Evolutionary conservation across 2,329 filamentous ascomycete species (phyloP).

Genomic region (Fusarium sp.): DNA sequence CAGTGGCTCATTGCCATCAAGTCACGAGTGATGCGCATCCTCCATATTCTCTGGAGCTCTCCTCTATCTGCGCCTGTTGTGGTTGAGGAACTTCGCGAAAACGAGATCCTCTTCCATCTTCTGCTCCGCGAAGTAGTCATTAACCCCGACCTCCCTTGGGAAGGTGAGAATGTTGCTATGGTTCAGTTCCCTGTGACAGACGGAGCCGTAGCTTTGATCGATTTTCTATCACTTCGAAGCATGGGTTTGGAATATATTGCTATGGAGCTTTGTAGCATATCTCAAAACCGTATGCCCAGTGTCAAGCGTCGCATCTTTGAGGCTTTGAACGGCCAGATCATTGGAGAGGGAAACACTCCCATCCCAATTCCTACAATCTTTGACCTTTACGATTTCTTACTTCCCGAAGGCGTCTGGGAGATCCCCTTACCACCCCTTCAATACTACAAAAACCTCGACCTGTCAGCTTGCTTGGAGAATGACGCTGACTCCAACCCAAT

Average conservation of each 20-base stretch:
- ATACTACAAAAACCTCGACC: slow-evolving; percentile 76
- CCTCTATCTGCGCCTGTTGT: slow-evolving; percentile 82
- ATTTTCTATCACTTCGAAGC: slow-evolving; percentile 84
- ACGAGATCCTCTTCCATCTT: slow-evolving; percentile 84
- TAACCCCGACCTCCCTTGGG: slow-evolving; percentile 79
- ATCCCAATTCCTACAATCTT: slow-evolving; percentile 84
- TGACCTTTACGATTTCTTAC: slow-evolving; percentile 92
- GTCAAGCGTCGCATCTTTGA: slow-evolving; percentile 78
- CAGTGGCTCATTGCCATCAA: slow-evolving; percentile 80
- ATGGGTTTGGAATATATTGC: slow-evolving; percentile 88
- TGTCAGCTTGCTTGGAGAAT: slow-evolving; percentile 74
- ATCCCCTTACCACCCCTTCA: slow-evolving; percentile 67
- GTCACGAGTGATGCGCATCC: slow-evolving; percentile 78
- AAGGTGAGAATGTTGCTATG: slow-evolving; percentile 73
- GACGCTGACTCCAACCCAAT: slow-evolving; percentile 70
- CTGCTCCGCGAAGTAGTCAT: slow-evolving; percentile 81
- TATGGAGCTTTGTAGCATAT: slow-evolving; percentile 85
- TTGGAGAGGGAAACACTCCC: slow-evolving; percentile 75
- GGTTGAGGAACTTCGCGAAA: slow-evolving; percentile 83
- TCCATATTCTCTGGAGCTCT: slow-evolving; percentile 88
- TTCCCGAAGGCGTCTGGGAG: slow-evolving; percentile 66
- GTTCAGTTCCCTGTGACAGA: slow-evolving; percentile 78
- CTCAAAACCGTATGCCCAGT: slow-evolving; percentile 78
- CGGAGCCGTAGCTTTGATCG: slow-evolving; percentile 78
- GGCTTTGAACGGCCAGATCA: slow-evolving; percentile 83